A percentile compares a stretch with the other conserved stretches of the same genome.
These are phyloP conservation scores for Botrytis galanthina DNA, from an alignment of 2,329 filamentous ascomycete genomes.

Conservation along the genomic window DNA sequence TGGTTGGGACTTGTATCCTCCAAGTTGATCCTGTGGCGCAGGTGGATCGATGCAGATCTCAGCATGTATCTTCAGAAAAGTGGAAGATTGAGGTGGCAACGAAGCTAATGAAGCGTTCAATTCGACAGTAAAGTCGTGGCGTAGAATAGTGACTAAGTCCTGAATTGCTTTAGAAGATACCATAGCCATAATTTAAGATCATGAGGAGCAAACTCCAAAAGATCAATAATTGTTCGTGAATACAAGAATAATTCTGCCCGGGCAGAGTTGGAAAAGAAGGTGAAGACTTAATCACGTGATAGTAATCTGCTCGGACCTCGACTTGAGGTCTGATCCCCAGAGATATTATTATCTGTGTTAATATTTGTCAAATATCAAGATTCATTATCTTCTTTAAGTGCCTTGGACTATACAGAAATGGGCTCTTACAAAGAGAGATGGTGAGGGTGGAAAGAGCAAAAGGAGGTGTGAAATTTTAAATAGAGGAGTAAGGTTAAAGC, in stretches of 20 bases:
- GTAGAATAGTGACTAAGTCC: background rate
- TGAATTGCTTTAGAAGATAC: background rate
- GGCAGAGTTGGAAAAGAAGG: background rate
- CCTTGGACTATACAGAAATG: too few species aligned
- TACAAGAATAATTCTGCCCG: background rate
- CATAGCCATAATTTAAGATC: background rate
- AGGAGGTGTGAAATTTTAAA: too few species aligned
- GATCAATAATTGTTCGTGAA: background rate
- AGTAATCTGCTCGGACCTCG: background rate
- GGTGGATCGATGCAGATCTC: background rate
- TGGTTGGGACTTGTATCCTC: background rate
- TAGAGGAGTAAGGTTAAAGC: too few species aligned
- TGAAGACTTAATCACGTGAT: background rate
- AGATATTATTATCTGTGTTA: too few species aligned
- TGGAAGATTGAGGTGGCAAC: background rate
- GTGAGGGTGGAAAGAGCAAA: too few species aligned
- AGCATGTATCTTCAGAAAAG: background rate
- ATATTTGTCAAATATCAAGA: too few species aligned
- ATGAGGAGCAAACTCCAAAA: background rate
- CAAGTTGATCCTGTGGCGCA: background rate
- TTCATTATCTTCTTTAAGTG: too few species aligned
- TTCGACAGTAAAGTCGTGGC: background rate
- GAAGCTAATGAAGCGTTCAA: background rate
- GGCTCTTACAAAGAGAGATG: too few species aligned
- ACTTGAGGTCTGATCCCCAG: too few species aligned